Conservation (phyloP, 345 rosid species). For the Gossypium stocksii region DNA sequence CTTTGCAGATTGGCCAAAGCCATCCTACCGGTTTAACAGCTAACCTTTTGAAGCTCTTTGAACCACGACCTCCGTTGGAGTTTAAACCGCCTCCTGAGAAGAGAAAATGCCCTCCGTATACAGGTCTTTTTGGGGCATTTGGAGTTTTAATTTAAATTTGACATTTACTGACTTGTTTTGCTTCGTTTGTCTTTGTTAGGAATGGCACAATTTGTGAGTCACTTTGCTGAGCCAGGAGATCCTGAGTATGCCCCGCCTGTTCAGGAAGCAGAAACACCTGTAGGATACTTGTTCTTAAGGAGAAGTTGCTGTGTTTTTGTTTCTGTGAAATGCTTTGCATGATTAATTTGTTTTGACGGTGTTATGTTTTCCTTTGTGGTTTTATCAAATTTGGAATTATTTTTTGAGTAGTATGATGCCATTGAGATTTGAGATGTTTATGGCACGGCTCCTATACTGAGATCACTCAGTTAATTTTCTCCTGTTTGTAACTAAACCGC, state of each 20-base stretch:
- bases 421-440: neutral
- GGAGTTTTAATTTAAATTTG: neutral
- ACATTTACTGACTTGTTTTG: neutral
- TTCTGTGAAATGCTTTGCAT: neutral
- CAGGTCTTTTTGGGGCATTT: conserved; percentile 37
- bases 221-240: conserved; percentile 91
- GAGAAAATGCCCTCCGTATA: conserved; percentile 74
- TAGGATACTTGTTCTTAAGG: conserved; percentile 28
- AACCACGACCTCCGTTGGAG: conserved; percentile 85
- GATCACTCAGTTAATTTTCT: neutral
- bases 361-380: neutral
- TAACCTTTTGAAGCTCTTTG: conserved; percentile 85
- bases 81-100: conserved; percentile 86
- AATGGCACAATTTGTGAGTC: conserved; percentile 79
- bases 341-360: neutral
- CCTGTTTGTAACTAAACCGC: neutral
- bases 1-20: conserved; percentile 87
- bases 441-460: neutral
- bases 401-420: neutral
- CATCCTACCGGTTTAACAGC: conserved; percentile 93
- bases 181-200: conserved; percentile 36
- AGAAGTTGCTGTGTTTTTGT: neutral
- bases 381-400: neutral
- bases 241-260: conserved; percentile 88
- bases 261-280: conserved; percentile 74